Percentiles rank a stretch among this genome's conserved stretches.
Conservation (phyloP, 305 asterid species). For the Fraxinus platypoda region DNA sequence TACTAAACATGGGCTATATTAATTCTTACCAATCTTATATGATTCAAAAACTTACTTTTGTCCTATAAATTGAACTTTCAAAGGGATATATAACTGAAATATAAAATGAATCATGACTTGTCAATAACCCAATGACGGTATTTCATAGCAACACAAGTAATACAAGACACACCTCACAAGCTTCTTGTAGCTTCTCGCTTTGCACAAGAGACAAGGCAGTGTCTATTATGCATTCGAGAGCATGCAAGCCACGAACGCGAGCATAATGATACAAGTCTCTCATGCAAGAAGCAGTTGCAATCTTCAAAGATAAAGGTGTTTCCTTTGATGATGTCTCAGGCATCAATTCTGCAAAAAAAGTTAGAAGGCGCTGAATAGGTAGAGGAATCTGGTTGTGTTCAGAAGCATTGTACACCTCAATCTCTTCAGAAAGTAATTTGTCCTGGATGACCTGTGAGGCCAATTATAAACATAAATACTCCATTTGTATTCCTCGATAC, state of each 20-base stretch:
- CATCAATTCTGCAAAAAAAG: conserved; percentile 36
- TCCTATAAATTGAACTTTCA: conserved; percentile 6
- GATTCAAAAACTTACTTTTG: not conserved
- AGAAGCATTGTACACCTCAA: conserved; percentile 49
- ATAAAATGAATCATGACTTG: conserved; percentile 11
- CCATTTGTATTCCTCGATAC: conserved; percentile 5
- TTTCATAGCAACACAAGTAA: conserved; percentile 20
- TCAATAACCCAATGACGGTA: conserved; percentile 11
- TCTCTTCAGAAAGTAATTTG: conserved; percentile 65
- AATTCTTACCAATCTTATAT: not conserved
- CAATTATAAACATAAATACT: conserved; percentile 24
- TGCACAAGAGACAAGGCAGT: conserved; percentile 74
- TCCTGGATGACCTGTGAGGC: conserved; percentile 76
- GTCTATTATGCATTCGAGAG: conserved; percentile 63
- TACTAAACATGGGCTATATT: not conserved
- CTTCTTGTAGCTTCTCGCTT: conserved; percentile 80
- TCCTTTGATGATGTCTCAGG: conserved; percentile 46
- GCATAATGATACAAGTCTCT: conserved; percentile 85
- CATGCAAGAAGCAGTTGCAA: conserved; percentile 56
- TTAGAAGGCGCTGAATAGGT: conserved; percentile 69
- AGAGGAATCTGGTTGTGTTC: conserved; percentile 62
- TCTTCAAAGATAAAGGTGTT: conserved; percentile 35
- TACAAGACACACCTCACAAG: conserved; percentile 62
- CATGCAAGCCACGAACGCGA: conserved; percentile 82
- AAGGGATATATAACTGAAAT: conserved; percentile 22